phyloP scores from a whole-genome alignment of 805 yeast genomes.

The Pachysolen tannophilus region DNA sequence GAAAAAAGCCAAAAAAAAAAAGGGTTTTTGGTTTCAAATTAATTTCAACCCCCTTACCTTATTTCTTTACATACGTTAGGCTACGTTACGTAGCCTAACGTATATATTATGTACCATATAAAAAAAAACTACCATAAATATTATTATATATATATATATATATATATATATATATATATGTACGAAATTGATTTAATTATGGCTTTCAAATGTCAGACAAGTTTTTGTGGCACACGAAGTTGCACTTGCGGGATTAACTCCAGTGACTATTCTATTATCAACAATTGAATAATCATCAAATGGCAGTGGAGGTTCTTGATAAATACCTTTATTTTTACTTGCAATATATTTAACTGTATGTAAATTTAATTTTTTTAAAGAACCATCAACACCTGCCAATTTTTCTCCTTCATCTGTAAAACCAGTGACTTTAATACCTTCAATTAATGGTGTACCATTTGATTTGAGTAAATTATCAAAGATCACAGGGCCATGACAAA shows the following conservation, averaged over 20 bases:
- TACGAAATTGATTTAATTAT: too few species aligned
- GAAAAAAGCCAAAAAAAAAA: too few species aligned
- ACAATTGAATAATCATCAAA: slow-evolving; percentile 41
- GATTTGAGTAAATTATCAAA: slow-evolving; percentile 39
- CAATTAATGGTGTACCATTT: slow-evolving; percentile 35
- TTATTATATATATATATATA: too few species aligned
- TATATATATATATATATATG: too few species aligned
- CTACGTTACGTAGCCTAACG: too few species aligned
- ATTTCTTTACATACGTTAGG: too few species aligned
- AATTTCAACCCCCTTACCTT: too few species aligned
- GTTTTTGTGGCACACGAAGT: slow-evolving; percentile 37
- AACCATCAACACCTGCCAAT: slow-evolving; percentile 17
- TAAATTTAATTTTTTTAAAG: slow-evolving; percentile 20
- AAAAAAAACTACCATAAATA: too few species aligned
- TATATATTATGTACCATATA: too few species aligned
- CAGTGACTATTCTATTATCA: slow-evolving; percentile 58
- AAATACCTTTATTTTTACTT: slow-evolving; percentile 32
- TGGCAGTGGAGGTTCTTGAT: slow-evolving; percentile 38
- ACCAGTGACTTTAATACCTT: slow-evolving; percentile 53
- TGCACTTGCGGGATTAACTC: slow-evolving; percentile 58
- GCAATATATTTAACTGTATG: slow-evolving; percentile 31
- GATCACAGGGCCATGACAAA: slow-evolving; percentile 62
- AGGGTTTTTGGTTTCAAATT: too few species aligned
- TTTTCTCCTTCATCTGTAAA: slow-evolving; percentile 51
- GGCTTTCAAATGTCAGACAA: too few species aligned